Base-by-base conservation (phyloP, 164 flowering plant species). In the Nymphaea colorata region DNA sequence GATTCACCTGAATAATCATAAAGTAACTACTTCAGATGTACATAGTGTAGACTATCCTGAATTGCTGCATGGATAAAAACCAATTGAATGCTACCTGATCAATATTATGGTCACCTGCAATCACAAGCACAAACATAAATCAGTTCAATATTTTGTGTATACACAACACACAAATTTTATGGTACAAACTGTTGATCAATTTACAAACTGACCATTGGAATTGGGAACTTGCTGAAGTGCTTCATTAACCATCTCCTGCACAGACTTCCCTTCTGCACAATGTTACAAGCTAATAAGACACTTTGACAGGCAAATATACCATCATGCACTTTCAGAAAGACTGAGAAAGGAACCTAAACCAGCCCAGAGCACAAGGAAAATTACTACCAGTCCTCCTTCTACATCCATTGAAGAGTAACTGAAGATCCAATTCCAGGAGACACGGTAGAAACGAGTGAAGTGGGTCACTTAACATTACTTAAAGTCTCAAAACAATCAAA, bases 171-270 rank as follows among this genome's bases (percentile, higher is more conserved):
- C 25, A 61, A 6, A 61, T 61, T 57, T 11, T 16, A 61, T 61
- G 65, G 15, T 41, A 36, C 41, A 61, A 66, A 68, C 25, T 25
- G 36, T 25, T 63, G 11, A 71, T 45, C 15, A 42, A 42, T 68
- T 47, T 47, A 47, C 3, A 70, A 76, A 76, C 91, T 77, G 69
- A 95, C 99, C 95, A 72, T 80, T 80, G 41, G 57, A n/a, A 73
- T 95, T 95, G 43, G 99, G 97, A 61, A 95, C 94, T 64, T 61
- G 91, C 62, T 59, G 81, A 69, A 95, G 97, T 76, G 99, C 96
- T 81, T 90, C 98, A 74, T 84, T 68, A 66, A 95, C 97, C 99
- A 95, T 92, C 84, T 95, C 83, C 80, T 92, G 83, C 76, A 95
- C 99, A 64, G 97, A 78, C 77, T 95, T 95, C 72, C 99, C 99